phyloP scores from a whole-genome alignment of 768 basidiomycete genomes.

The Pulveroboletus sp. region DNA sequence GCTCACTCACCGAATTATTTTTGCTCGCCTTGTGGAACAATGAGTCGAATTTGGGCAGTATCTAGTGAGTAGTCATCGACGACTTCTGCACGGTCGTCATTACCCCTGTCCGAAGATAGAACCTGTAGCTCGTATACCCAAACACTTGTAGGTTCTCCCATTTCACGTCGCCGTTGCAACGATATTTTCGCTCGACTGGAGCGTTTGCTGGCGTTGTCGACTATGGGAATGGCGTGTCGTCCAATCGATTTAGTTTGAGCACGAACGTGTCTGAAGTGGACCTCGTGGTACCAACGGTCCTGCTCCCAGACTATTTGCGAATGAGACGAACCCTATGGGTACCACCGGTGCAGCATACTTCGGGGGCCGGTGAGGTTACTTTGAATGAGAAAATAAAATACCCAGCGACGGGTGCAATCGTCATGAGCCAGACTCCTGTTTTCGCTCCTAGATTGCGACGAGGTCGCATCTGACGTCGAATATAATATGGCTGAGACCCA shows the following conservation, averaged over 20 bases:
- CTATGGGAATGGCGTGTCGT: neutral
- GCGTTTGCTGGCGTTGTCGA: neutral
- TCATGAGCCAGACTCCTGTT: no score
- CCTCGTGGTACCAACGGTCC: neutral
- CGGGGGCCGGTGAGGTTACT: no score
- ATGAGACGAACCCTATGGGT: no score
- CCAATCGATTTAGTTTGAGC: neutral
- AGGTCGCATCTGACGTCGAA: no score
- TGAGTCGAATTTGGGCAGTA: neutral
- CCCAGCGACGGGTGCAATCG: no score
- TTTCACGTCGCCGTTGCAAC: neutral
- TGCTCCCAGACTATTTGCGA: no score
- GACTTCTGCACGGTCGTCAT: no score
- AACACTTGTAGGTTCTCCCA: neutral
- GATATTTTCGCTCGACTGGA: neutral
- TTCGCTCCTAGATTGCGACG: no score
- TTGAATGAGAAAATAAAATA: no score
- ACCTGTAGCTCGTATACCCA: neutral
- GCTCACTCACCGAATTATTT: neutral
- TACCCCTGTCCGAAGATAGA: no score
- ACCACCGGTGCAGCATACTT: no score
- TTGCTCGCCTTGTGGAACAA: neutral
- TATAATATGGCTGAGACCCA: neutral
- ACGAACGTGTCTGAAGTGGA: conserved; percentile 9
- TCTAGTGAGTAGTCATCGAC: neutral